These are phyloP conservation scores for Solanum corneliomulleri DNA, from an alignment of 257 asterid genomes.

Conservation along the genomic window DNA sequence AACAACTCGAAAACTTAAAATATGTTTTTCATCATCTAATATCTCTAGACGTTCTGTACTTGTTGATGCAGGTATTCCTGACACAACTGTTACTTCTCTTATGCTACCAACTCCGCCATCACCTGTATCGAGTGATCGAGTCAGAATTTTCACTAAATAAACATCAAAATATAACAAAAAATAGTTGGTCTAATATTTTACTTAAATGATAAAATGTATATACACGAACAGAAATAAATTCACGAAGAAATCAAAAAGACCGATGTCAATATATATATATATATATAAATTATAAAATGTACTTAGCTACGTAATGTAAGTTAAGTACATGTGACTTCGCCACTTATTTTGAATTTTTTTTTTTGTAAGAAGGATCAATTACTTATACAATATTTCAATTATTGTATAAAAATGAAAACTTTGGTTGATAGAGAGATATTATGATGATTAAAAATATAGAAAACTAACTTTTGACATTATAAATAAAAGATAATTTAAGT, in stretches of 20 bases:
- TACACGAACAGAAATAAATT: background rate
- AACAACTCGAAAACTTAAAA: slow-evolving; percentile 69
- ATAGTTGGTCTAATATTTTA: too few species aligned
- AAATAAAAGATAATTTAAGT: background rate
- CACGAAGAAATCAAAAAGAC: background rate
- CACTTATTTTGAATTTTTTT: background rate
- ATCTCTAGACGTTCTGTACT: slow-evolving; percentile 87
- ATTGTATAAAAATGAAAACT: background rate
- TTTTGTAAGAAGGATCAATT: background rate
- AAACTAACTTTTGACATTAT: background rate
- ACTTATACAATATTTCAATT: background rate
- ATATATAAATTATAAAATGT: too few species aligned
- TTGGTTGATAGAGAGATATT: background rate
- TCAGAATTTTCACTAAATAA: background rate
- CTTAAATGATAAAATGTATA: too few species aligned
- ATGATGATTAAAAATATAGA: background rate
- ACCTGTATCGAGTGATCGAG: background rate
- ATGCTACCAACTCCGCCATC: slow-evolving; percentile 84
- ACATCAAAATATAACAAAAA: background rate
- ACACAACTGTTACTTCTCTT: slow-evolving; percentile 73
- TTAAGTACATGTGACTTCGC: background rate
- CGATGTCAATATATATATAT: background rate
- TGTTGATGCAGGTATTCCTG: slow-evolving; percentile 89
- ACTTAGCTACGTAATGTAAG: background rate
- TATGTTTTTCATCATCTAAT: slow-evolving; percentile 52